These are phyloP conservation scores for Leucocoprinus leucothites DNA, from an alignment of 768 basidiomycete genomes.

Conservation along the genomic window DNA sequence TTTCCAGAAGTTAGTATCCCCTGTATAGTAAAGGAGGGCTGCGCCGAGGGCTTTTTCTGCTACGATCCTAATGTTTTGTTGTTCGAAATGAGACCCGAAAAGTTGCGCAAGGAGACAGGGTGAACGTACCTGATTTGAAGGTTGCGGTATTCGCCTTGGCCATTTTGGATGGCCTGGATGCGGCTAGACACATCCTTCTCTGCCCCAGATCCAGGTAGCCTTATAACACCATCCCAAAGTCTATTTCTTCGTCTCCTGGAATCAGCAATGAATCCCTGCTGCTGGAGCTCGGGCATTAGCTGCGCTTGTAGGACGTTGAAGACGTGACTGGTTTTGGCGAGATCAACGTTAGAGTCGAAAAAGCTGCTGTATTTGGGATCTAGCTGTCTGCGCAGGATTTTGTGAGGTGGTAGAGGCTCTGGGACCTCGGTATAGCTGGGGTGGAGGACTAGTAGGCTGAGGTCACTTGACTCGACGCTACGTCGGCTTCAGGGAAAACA, in stretches of 20 bases:
- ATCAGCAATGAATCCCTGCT: slow-evolving; percentile 43
- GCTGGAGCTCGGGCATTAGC: slow-evolving; percentile 39
- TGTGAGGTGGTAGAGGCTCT: slow-evolving; percentile 26
- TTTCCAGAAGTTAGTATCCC: slow-evolving; percentile 47
- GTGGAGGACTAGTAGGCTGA: slow-evolving; percentile 43
- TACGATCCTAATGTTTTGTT: slow-evolving; percentile 31
- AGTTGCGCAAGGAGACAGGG: too few species aligned
- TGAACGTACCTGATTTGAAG: slow-evolving; percentile 37
- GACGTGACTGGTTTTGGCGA: slow-evolving; percentile 12
- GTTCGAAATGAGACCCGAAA: neutral
- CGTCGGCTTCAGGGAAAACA: slow-evolving; percentile 36
- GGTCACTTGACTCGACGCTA: slow-evolving; percentile 29
- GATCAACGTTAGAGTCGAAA: slow-evolving; percentile 7
- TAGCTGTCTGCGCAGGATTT: slow-evolving; percentile 10
- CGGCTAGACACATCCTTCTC: slow-evolving; percentile 20
- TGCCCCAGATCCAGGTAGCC: slow-evolving; percentile 35
- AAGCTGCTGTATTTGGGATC: too few species aligned
- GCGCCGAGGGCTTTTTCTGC: slow-evolving; percentile 50
- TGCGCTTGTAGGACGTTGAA: slow-evolving; percentile 24
- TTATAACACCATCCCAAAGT: slow-evolving; percentile 52
- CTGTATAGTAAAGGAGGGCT: slow-evolving; percentile 52
- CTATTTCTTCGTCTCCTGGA: slow-evolving; percentile 25
- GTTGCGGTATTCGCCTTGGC: slow-evolving; percentile 35
- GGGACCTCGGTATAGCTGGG: slow-evolving; percentile 42
- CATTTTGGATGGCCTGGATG: slow-evolving; percentile 21